Evolutionary conservation across 129 eudicot genomes (phyloP).

Genomic region (Centella asiatica): DNA sequence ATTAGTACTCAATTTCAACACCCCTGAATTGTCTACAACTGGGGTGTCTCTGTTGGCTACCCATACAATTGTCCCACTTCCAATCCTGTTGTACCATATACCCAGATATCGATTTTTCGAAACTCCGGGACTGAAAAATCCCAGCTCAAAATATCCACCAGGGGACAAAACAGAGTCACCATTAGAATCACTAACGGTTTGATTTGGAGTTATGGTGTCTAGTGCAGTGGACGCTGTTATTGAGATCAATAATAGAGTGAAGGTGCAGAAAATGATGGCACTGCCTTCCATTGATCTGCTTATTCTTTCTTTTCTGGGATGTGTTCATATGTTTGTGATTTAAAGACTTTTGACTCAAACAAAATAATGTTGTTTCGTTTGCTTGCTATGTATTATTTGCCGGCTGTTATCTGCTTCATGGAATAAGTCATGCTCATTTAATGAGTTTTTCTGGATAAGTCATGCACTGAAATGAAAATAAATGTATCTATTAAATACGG

Average conservation of each 20-base stretch:
- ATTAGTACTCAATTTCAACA: neutral
- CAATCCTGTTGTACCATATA: slow-evolving; percentile 11
- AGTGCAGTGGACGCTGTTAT: neutral
- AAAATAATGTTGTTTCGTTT: too few relatives aligned
- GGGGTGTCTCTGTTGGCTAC: slow-evolving; percentile 18
- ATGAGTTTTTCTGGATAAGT: too few relatives aligned
- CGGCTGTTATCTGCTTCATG: too few relatives aligned
- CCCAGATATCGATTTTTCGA: slow-evolving; percentile 6
- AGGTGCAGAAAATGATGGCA: neutral
- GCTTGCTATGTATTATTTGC: too few relatives aligned
- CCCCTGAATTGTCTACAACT: neutral
- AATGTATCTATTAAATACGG: too few relatives aligned
- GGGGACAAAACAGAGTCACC: slow-evolving; percentile 16
- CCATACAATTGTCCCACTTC: slow-evolving; percentile 4
- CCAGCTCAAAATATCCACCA: slow-evolving; percentile 10
- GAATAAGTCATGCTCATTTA: too few relatives aligned
- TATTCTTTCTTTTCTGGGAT: too few relatives aligned
- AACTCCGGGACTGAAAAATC: slow-evolving; percentile 12
- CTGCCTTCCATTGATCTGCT: neutral
- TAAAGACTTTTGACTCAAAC: too few relatives aligned
- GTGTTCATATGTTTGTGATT: too few relatives aligned
- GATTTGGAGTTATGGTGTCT: slow-evolving; percentile 9
- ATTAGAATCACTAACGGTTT: slow-evolving; percentile 1
- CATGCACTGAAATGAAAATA: too few relatives aligned
- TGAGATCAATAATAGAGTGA: neutral